Evolutionary conservation across 1,284 basidiomycete species (phyloP), one percentile per base, ranked within the genome.

Genomic region (Cerrena zonata): DNA sequence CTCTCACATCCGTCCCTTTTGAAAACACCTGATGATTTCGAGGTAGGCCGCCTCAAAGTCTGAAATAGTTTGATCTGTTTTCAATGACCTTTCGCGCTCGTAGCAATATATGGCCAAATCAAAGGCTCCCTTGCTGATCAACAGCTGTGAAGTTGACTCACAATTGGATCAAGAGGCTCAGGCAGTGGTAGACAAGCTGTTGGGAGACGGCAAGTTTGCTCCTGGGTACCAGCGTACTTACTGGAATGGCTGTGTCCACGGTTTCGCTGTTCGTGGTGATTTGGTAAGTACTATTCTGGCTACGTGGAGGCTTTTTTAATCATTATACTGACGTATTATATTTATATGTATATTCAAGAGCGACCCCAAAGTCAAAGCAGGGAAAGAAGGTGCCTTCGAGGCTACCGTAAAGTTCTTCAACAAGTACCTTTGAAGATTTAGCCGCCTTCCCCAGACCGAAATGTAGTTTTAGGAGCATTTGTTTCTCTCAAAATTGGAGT

Each of bases 1-100:
- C 72, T 76, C 51, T 65, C 79, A 2, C 90, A 91, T 68, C 89
- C 89, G 2, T 88, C 87, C 2, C 68, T 84, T 3, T 75, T 91
- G 54, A 55, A 83, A 47, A 53, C 76, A 41, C 62, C 61, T n/a
- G 76, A 67, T 1, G 82, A 84, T 65, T 68, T 88, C 42, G 75
- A 87, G 69, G 79, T 79, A 49, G 22, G 51, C 53, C 5, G 1
- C 25, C 47, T 27, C 12, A 46, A 21, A 1, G 4, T 10, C 5
- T 13, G 46, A n/a, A 45, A 11, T 15, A 15, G 5, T 27, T 15
- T 25, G 7, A 5, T 5, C 19, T 21, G 34, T 37, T 42, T 21
- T 44, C 7, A n/a, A 3, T 4, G 24, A 11, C 27, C 15, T 15
- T 15, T 18, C 19, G 13, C 4, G n/a, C 7, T 3, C 26, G 21